These are phyloP conservation scores for Barnettozyma salicaria DNA, from an alignment of 805 yeast genomes.

Conservation along the genomic window DNA sequence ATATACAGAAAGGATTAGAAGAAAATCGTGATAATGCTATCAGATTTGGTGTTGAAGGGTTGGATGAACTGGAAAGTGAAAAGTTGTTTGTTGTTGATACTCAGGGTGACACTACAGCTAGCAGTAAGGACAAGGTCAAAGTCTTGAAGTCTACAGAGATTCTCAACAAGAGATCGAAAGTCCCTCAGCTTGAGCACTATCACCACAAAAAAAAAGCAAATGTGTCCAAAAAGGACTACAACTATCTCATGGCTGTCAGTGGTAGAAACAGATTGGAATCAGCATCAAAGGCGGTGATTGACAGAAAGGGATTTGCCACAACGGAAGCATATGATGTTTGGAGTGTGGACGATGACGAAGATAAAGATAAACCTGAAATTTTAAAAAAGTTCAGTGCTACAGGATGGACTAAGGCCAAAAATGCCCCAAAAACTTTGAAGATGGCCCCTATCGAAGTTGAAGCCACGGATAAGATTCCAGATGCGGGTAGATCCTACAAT, in stretches of 20 bases:
- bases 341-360: slow-evolving; percentile 36
- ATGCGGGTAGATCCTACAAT: slow-evolving; percentile 89
- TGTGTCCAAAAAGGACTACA: slow-evolving; percentile 57
- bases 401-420: slow-evolving; percentile 47
- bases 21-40: slow-evolving; percentile 57
- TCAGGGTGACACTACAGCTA: slow-evolving; percentile 46
- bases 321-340: slow-evolving; percentile 62
- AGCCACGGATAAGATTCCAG: slow-evolving; percentile 49
- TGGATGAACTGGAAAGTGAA: slow-evolving; percentile 34
- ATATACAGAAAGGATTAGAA: slow-evolving; percentile 66
- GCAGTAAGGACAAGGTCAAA: slow-evolving; percentile 35
- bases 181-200: slow-evolving; percentile 48
- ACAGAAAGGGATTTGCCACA: slow-evolving; percentile 56
- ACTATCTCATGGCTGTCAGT: slow-evolving; percentile 61
- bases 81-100: slow-evolving; percentile 62
- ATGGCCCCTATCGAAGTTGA: slow-evolving; percentile 48
- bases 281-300: slow-evolving; percentile 45
- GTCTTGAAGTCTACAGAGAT: slow-evolving; percentile 38
- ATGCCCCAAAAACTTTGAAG: slow-evolving; percentile 49
- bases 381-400: slow-evolving; percentile 34
- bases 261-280: slow-evolving; percentile 62
- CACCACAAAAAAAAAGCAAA: slow-evolving; percentile 36
- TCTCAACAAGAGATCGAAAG: slow-evolving; percentile 69
- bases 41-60: slow-evolving; percentile 42
- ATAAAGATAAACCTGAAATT: slow-evolving; percentile 32